A percentile compares a stretch with the other conserved stretches of the same genome.
These are phyloP conservation scores for Rubus parviflorus DNA, from an alignment of 306 rosid species.

Conservation along the genomic window DNA sequence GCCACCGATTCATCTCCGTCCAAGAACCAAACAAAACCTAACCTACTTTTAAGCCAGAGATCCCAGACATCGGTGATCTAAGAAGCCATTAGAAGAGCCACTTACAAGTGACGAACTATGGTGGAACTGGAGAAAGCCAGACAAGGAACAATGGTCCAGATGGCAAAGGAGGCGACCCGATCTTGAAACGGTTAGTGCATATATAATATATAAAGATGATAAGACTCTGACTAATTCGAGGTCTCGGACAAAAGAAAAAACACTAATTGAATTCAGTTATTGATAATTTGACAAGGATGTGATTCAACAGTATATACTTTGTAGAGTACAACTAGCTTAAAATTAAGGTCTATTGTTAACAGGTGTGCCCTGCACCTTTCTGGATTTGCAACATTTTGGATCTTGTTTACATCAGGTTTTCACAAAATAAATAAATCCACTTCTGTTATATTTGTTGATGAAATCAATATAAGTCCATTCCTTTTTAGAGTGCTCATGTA, in stretches of 20 bases:
- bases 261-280: background rate
- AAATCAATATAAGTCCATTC: background rate
- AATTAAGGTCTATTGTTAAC: no score
- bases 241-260: background rate
- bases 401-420: slow-evolving; percentile 16
- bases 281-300: background rate
- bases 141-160: slow-evolving; percentile 91
- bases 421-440: background rate
- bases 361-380: no score
- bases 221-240: background rate
- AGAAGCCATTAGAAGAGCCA: slow-evolving; percentile 63
- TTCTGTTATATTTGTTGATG: background rate
- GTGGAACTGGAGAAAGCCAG: slow-evolving; percentile 98
- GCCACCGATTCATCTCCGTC: no score
- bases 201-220: background rate
- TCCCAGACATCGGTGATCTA: no score
- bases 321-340: no score
- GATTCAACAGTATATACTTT: no score
- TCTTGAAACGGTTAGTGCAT: slow-evolving; percentile 79
- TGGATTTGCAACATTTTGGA: no score
- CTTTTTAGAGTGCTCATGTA: background rate
- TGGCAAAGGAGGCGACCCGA: slow-evolving; percentile 98
- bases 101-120: slow-evolving; percentile 76
- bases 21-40: no score
- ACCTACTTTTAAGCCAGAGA: no score